phyloP scores from a whole-genome alignment of 2,329 filamentous ascomycete genomes.

The Trichoderma sp. region DNA sequence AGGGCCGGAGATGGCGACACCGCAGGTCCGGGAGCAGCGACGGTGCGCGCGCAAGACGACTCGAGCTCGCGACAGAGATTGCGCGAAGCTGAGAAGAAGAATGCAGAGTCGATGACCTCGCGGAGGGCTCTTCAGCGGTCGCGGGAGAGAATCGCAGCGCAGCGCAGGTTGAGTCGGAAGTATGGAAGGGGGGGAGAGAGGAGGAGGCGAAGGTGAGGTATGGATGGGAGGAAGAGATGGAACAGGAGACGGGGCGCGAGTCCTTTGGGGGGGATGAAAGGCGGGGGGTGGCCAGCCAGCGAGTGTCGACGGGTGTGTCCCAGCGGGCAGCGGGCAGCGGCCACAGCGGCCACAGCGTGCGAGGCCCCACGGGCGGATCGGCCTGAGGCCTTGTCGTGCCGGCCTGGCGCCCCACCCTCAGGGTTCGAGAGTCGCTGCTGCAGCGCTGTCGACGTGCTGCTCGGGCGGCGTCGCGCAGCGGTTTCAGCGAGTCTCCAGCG shows the following conservation, averaged over 20 bases:
- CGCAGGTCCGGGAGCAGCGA: constrained; percentile 26
- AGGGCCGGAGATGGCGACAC: constrained; percentile 31
- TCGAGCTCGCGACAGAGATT: constrained; percentile 7
- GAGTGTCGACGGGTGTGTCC: constrained; percentile 5
- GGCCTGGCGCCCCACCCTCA: constrained; percentile 29
- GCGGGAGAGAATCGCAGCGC: neutral
- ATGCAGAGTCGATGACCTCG: neutral
- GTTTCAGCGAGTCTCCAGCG: neutral
- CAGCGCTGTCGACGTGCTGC: neutral
- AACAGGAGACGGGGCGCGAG: constrained; percentile 26
- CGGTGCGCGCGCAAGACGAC: constrained; percentile 25
- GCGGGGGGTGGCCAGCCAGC: constrained; percentile 26
- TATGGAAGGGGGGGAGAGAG: neutral
- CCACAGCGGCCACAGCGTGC: constrained; percentile 30
- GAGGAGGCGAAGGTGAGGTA: neutral
- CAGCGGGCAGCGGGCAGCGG: constrained; percentile 28
- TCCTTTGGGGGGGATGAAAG: constrained; percentile 18
- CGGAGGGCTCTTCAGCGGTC: neutral
- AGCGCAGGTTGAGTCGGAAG: neutral
- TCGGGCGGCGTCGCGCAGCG: no score
- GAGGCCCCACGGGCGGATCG: constrained; percentile 32
- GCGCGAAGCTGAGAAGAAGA: constrained; percentile 3
- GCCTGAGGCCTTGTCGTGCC: constrained; percentile 31
- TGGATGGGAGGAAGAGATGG: constrained; percentile 25
- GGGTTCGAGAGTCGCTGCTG: constrained; percentile 25